Conservation (phyloP, 192 early-diverging fungal genomes). For the Diversispora eburnea region DNA sequence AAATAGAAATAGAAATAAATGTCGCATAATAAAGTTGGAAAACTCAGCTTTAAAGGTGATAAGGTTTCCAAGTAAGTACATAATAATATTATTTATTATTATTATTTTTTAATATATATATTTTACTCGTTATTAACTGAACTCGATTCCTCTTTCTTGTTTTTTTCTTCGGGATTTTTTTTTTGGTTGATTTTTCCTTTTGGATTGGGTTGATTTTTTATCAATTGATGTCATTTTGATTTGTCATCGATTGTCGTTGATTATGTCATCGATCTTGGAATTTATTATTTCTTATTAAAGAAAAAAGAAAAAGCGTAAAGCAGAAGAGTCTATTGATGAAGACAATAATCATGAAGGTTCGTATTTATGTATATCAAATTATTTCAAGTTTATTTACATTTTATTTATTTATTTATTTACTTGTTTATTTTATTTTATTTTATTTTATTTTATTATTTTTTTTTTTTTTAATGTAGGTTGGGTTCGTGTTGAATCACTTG, state of each 20-base stretch:
- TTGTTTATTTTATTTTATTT: neutral
- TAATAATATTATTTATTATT: neutral
- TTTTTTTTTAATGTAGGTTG: constrained; percentile 47
- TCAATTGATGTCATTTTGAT: too few species aligned
- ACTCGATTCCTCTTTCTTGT: too few species aligned
- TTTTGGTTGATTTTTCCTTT: too few species aligned
- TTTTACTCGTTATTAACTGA: neutral
- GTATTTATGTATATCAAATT: too few species aligned
- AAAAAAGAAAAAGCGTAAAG: constrained; percentile 63
- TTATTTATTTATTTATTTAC: neutral
- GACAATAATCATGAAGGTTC: constrained; percentile 22
- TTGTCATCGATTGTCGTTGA: too few species aligned
- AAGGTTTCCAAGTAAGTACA: constrained; percentile 48
- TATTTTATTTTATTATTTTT: neutral
- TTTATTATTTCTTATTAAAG: constrained; percentile 33
- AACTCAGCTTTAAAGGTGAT: constrained; percentile 62
- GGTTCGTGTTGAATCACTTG: constrained; percentile 54
- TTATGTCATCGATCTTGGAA: neutral
- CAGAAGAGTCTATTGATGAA: constrained; percentile 43
- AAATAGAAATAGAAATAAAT: neutral
- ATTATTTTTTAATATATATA: neutral
- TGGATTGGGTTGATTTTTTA: too few species aligned
- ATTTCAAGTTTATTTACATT: neutral
- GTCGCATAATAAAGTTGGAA: constrained; percentile 41
- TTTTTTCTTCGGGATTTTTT: too few species aligned